A percentile compares a stretch with the other conserved stretches of the same genome.
phyloP scores from a whole-genome alignment of 129 eudicot genomes.

The Flaveria ramosissima region DNA sequence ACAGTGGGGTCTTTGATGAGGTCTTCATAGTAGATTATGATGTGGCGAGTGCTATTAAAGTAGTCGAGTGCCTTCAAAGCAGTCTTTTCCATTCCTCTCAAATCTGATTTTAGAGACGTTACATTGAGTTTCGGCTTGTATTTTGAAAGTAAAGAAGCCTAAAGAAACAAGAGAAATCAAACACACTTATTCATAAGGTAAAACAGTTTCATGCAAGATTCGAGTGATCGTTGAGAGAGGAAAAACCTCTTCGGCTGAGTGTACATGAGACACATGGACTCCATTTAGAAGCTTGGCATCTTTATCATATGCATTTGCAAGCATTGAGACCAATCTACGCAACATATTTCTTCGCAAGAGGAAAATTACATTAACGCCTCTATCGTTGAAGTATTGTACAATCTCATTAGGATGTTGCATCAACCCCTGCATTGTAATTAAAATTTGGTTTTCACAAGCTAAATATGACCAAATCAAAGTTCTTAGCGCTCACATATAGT shows the following conservation, averaged over 20 bases:
- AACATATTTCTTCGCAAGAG: slow-evolving; percentile 71
- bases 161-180: slow-evolving; percentile 1
- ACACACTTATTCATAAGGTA: not conserved
- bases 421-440: slow-evolving; percentile 51
- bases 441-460: not conserved
- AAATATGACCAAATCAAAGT: not conserved
- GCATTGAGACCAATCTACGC: slow-evolving; percentile 71
- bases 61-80: slow-evolving; percentile 59
- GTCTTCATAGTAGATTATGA: slow-evolving; percentile 84
- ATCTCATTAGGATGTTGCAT: slow-evolving; percentile 61
- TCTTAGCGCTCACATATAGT: not conserved
- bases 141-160: slow-evolving; percentile 82
- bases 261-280: slow-evolving; percentile 86
- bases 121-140: slow-evolving; percentile 75
- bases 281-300: slow-evolving; percentile 67
- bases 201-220: slow-evolving; percentile 1
- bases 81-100: slow-evolving; percentile 68
- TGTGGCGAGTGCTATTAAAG: slow-evolving; percentile 68
- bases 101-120: slow-evolving; percentile 55
- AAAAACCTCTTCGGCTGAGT: slow-evolving; percentile 70
- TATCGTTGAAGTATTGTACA: slow-evolving; percentile 56
- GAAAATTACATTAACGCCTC: slow-evolving; percentile 65
- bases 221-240: not conserved
- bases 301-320: slow-evolving; percentile 73
- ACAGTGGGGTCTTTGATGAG: slow-evolving; percentile 69